Conservation (phyloP, 2,329 filamentous ascomycete species). For the Colletotrichum sp. region DNA sequence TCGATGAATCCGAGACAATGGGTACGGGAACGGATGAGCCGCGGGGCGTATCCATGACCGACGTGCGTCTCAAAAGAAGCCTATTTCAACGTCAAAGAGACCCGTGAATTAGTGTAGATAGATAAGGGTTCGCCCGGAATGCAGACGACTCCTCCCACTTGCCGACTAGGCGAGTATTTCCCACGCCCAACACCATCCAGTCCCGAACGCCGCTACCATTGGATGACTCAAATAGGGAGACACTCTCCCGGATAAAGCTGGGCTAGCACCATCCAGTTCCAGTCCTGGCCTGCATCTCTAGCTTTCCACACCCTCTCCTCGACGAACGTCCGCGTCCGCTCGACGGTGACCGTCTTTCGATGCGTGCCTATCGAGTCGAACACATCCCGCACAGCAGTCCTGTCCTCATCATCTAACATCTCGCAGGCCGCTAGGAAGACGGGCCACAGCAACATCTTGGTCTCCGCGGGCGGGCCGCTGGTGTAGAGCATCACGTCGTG, state of each 20-base stretch:
- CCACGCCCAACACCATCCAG: neutral
- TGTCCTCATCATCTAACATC: slow-evolving; percentile 25
- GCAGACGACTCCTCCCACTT: neutral
- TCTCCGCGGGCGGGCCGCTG: slow-evolving; percentile 24
- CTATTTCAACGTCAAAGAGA: slow-evolving; percentile 7
- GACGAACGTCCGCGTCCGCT: slow-evolving; percentile 29
- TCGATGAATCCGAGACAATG: neutral
- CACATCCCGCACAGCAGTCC: slow-evolving; percentile 24
- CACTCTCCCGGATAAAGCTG: slow-evolving; percentile 30
- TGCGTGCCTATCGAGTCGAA: slow-evolving; percentile 29
- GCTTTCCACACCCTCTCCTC: slow-evolving; percentile 31
- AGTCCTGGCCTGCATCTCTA: slow-evolving; percentile 27
- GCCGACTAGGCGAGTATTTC: neutral
- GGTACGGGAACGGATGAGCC: neutral
- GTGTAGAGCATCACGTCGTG: slow-evolving; percentile 32
- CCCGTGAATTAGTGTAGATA: neutral
- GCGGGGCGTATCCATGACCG: neutral
- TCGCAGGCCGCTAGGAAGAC: slow-evolving; percentile 33
- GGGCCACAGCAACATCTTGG: slow-evolving; percentile 33
- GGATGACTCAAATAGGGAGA: slow-evolving; percentile 29
- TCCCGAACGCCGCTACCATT: neutral
- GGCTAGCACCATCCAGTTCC: slow-evolving; percentile 34
- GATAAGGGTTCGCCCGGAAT: neutral
- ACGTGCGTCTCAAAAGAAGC: neutral
- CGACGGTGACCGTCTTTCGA: slow-evolving; percentile 29